Evolutionary conservation across 495 filamentous ascomycete species (phyloP).

Genomic region (Hyaloscypha hepaticicola): DNA sequence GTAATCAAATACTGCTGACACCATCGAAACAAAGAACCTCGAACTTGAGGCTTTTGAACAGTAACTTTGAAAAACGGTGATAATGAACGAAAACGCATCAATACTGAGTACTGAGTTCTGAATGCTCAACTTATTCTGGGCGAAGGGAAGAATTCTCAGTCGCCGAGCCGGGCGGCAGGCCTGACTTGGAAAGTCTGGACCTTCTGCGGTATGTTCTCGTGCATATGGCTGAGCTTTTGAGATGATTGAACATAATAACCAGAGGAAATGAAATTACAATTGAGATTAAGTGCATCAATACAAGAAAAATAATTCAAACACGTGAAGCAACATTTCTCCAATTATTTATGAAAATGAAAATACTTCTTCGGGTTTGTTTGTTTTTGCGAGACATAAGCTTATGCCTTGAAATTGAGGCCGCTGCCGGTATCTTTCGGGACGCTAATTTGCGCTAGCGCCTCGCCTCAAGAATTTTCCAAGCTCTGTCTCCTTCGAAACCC

Average conservation of each 20-base stretch:
- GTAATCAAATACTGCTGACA: too few relatives aligned
- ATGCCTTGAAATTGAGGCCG: conserved; percentile 6
- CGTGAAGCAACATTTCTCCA: not conserved
- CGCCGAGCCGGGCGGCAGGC: not conserved
- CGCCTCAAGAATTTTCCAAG: conserved; percentile 10
- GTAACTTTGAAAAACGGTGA: not conserved
- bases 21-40: too few relatives aligned
- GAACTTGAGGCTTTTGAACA: too few relatives aligned
- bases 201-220: not conserved
- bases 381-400: not conserved
- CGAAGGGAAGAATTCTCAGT: not conserved
- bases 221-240: not conserved
- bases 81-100: too few relatives aligned
- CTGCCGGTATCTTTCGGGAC: conserved; percentile 4
- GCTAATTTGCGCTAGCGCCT: conserved; percentile 14
- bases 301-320: not conserved
- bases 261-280: not conserved
- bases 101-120: not conserved
- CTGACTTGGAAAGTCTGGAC: not conserved
- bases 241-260: not conserved
- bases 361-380: not conserved
- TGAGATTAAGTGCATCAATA: not conserved
- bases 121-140: not conserved
- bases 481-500: not conserved
- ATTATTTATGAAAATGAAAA: too few relatives aligned